A percentile compares a stretch with the other conserved stretches of the same genome.
phyloP scores from a whole-genome alignment of 805 yeast genomes.

The Kodamaea neixiangensis region DNA sequence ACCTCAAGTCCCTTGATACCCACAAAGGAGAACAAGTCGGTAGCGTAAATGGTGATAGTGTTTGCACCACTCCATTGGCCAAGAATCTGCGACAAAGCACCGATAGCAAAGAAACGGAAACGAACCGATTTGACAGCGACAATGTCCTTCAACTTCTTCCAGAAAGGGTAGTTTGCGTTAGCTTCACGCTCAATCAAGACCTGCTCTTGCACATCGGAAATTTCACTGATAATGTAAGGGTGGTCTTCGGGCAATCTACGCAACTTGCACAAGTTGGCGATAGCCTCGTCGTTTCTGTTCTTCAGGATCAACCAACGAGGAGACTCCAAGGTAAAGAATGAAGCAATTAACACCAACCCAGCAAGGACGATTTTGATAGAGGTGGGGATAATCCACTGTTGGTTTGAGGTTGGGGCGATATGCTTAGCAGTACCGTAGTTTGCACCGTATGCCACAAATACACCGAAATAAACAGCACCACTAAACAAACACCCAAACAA shows the following conservation, averaged over 20 bases:
- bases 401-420: slow-evolving; percentile 28
- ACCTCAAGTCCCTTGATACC: slow-evolving; percentile 46
- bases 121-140: slow-evolving; percentile 27
- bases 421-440: slow-evolving; percentile 49
- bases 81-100: slow-evolving; percentile 32
- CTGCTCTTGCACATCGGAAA: slow-evolving; percentile 36
- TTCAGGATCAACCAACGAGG: slow-evolving; percentile 54
- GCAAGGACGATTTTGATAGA: slow-evolving; percentile 49
- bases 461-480: slow-evolving; percentile 60
- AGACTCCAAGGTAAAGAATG: slow-evolving; percentile 46
- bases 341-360: slow-evolving; percentile 44
- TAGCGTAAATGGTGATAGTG: slow-evolving; percentile 26
- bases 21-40: slow-evolving; percentile 31
- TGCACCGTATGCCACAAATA: slow-evolving; percentile 50
- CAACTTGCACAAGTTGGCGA: slow-evolving; percentile 39
- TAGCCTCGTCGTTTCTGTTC: slow-evolving; percentile 43
- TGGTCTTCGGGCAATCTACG: slow-evolving; percentile 49
- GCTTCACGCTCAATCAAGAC: slow-evolving; percentile 28
- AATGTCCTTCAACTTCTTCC: slow-evolving; percentile 33
- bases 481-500: slow-evolving; percentile 53
- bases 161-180: slow-evolving; percentile 13
- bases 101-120: slow-evolving; percentile 47
- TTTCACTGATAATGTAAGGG: slow-evolving; percentile 51
- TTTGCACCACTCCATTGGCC: slow-evolving; percentile 63
- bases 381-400: slow-evolving; percentile 58